Conservation (phyloP, 257 asterid genomes). For the Nicotiana knightiana region DNA sequence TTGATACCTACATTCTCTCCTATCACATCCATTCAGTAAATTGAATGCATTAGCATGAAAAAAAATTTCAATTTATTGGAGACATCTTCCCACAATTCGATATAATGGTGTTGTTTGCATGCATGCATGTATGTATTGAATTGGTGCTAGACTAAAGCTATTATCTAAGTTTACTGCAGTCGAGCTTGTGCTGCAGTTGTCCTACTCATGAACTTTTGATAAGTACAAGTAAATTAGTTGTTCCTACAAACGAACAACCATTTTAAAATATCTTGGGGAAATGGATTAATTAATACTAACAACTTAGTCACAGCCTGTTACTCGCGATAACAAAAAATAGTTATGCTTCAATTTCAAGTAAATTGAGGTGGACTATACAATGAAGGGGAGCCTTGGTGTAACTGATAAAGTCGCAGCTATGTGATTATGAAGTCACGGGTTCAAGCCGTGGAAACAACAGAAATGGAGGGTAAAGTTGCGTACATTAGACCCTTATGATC, state of each 20-base stretch:
- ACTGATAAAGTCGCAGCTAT: no score
- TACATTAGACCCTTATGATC: no score
- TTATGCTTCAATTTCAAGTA: neutral
- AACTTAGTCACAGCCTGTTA: neutral
- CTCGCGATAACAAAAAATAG: neutral
- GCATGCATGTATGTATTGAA: neutral
- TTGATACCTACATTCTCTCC: slow-evolving; percentile 14
- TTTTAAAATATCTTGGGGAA: no score
- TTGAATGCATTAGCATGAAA: slow-evolving; percentile 4
- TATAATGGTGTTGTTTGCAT: neutral
- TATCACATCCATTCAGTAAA: slow-evolving; percentile 5
- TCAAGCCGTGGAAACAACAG: no score
- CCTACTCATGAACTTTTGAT: neutral
- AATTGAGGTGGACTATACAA: no score
- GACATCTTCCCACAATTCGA: no score
- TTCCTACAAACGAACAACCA: neutral
- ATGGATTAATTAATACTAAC: no score
- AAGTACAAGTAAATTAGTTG: neutral
- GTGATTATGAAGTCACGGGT: no score
- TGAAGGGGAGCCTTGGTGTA: no score
- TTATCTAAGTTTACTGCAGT: neutral
- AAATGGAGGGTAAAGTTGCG: no score
- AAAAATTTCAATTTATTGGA: neutral
- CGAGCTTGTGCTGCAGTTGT: neutral
- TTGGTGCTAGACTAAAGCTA: neutral